Base-by-base conservation (phyloP, 2,329 filamentous ascomycete species). In the Leptoxyphium fumago region DNA sequence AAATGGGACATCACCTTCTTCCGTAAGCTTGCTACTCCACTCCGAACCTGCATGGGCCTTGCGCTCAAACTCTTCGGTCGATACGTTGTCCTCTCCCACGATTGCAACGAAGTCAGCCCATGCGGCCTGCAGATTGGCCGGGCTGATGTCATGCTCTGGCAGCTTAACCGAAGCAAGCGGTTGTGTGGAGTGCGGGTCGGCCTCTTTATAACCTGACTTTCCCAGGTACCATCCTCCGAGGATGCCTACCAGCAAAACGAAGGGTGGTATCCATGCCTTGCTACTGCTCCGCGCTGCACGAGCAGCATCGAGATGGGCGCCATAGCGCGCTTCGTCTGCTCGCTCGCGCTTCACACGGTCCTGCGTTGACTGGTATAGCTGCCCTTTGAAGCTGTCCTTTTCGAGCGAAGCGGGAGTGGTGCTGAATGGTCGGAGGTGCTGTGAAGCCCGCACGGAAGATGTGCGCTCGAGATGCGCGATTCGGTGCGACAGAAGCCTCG, bases 61-160 rank as follows among this genome's bases (percentile, higher is more conserved):
- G 26, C 77, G 60, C 39, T 80, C 75, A 3, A 61, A 59, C 40
- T 65, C 63, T 39, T 71, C 62, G 1, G 77, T 77, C 4, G 74
- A 77, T n/a, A 80, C 69, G 59, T 80, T 74, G 40, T 77, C 74
- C 54, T 72, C 71, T 38, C 77, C 77, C 9, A 81, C 65, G 29
- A 81, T 74, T 38, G 70, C 66, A 45, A 73, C 69, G 56, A 80
- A 74, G 50, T 80, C 77, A 2, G 69, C 64, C 77, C 77, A 81
- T 21, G 77, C 77, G 9, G 77, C 76, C 57, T 81, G 74, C 45
- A 80, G 64, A 45, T 73, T 79, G 14, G 70, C 66, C 14, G 65
- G 64, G 10, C 73, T 69, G 32, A 71, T 68, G 53, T 80, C 71
- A 52, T 78, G 75, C 49, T 69, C 59, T 6, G 72, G 72, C 10